A percentile compares a stretch with the other conserved stretches of the same genome.
These are phyloP conservation scores for Ceratobasidium sp. DNA, from an alignment of 1,284 basidiomycete species.

Conservation along the genomic window DNA sequence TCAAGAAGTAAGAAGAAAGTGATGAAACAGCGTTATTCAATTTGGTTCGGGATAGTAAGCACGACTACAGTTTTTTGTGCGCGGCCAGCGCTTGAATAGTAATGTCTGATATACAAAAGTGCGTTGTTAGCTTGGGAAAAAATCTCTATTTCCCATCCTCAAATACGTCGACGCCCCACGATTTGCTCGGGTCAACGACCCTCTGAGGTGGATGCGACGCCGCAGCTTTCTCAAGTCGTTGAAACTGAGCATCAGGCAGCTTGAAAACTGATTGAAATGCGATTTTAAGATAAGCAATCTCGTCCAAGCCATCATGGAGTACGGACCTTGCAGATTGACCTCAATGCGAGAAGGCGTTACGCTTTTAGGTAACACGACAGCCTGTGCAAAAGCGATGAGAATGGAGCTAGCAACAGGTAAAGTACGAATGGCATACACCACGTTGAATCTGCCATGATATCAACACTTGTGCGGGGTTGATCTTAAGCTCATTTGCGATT, in stretches of 20 bases:
- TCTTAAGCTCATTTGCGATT: constrained; percentile 74
- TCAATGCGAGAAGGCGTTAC: constrained; percentile 61
- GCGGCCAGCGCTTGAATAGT: not conserved
- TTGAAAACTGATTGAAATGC: constrained; percentile 62
- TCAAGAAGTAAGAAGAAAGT: too few species aligned
- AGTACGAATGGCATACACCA: constrained; percentile 66
- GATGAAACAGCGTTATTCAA: too few species aligned
- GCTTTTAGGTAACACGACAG: constrained; percentile 60
- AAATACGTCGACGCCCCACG: constrained; percentile 76
- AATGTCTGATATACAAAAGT: not conserved
- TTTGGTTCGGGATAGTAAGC: too few species aligned
- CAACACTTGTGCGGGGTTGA: constrained; percentile 83
- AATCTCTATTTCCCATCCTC: constrained; percentile 58
- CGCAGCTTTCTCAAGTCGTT: constrained; percentile 73
- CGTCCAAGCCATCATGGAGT: not conserved
- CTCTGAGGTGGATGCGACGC: constrained; percentile 67
- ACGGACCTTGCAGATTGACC: constrained; percentile 49
- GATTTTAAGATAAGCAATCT: not conserved
- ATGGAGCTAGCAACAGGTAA: not conserved
- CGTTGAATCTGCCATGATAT: constrained; percentile 86
- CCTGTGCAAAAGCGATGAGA: constrained; percentile 27
- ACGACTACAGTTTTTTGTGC: too few species aligned
- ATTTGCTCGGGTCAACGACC: constrained; percentile 72
- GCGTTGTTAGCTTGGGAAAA: not conserved
- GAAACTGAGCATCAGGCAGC: constrained; percentile 69